Conservation (phyloP, 2,329 filamentous ascomycete genomes). For the Colletotrichum tropicale region DNA sequence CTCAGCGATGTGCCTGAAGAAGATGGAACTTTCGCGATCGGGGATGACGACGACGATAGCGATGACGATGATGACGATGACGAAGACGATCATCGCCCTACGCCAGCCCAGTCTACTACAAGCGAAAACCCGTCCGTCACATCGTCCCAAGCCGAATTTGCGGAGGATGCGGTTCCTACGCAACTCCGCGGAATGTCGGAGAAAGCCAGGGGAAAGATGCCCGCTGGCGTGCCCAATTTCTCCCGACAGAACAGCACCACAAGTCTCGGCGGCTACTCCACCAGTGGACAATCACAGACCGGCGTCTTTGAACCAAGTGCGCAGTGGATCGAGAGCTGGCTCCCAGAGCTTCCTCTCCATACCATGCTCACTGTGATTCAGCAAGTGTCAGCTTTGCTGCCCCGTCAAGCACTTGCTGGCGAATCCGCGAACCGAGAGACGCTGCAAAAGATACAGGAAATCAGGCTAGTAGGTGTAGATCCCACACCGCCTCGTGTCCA, state of each 20-base stretch:
- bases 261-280: slow-evolving; percentile 72
- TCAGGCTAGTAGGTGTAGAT: slow-evolving; percentile 75
- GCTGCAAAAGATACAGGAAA: slow-evolving; percentile 60
- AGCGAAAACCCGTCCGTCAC: slow-evolving; percentile 67
- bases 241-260: slow-evolving; percentile 90
- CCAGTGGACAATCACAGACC: slow-evolving; percentile 58
- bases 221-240: slow-evolving; percentile 79
- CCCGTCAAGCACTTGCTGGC: slow-evolving; percentile 50
- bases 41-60: slow-evolving; percentile 75
- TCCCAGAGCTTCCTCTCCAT: slow-evolving; percentile 89
- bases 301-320: slow-evolving; percentile 78
- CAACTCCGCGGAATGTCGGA: slow-evolving; percentile 94
- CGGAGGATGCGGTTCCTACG: slow-evolving; percentile 80
- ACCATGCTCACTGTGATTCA: slow-evolving; percentile 81
- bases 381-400: slow-evolving; percentile 63
- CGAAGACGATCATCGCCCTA: slow-evolving; percentile 58
- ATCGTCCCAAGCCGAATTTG: slow-evolving; percentile 69
- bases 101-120: slow-evolving; percentile 66
- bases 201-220: slow-evolving; percentile 95
- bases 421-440: slow-evolving; percentile 49
- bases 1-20: slow-evolving; percentile 72
- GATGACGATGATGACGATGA: slow-evolving; percentile 54
- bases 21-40: slow-evolving; percentile 84
- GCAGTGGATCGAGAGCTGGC: slow-evolving; percentile 91
- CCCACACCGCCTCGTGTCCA: slow-evolving; percentile 78